Base-by-base conservation (phyloP, 305 asterid species). In the Rubia peregrina region DNA sequence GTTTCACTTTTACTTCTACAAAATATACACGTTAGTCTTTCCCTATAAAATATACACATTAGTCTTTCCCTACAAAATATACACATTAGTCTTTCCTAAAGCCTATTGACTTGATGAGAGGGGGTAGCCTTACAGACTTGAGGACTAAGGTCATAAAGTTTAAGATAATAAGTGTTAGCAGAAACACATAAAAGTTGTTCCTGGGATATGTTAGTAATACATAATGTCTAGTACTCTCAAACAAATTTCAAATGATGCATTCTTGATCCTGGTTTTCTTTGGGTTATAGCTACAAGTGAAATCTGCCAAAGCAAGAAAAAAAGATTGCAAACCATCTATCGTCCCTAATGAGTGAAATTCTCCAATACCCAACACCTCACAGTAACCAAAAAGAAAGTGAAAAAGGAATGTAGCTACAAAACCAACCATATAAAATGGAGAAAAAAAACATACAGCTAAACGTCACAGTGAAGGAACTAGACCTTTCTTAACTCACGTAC, bases 401-500 rank as follows among this genome's bases (percentile, higher is more conserved):
- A 14, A 1, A 33, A 61, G 38, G 7, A 14, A 38, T 36, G 24
- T 38, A 38, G 68, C 26, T 16, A 26, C 24, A 40, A 63, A 38
- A 40, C 49, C 7, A 63, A 40, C 7, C 49, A 10, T 14, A 7
- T 26, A 33, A 63, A 17, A 43, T 9, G 13, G 40, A 9, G 14
- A 41, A 8, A 19, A 56, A 49, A 14, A 40, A 16, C 44, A 62
- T 16, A 62, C 46, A 13, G 6, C 48, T 43, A 6, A 43, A 7
- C 48, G 6, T 43, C 12, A 43, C 48, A 43, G 6, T 6, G 19
- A 49, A 33, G 36, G 16, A 53, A 41, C 11, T 7, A 53, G 26
- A 4, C 67, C 71, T 74, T 67, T 74, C 19, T 33, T 12, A 48
- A 68, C 46, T 56, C n/a, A n/a, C 13, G 3, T 79, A 91, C 99